A percentile compares a stretch with the other conserved stretches of the same genome.
These are phyloP conservation scores for Colletotrichum paranaense DNA, from an alignment of 2,329 filamentous ascomycete genomes.

Conservation along the genomic window DNA sequence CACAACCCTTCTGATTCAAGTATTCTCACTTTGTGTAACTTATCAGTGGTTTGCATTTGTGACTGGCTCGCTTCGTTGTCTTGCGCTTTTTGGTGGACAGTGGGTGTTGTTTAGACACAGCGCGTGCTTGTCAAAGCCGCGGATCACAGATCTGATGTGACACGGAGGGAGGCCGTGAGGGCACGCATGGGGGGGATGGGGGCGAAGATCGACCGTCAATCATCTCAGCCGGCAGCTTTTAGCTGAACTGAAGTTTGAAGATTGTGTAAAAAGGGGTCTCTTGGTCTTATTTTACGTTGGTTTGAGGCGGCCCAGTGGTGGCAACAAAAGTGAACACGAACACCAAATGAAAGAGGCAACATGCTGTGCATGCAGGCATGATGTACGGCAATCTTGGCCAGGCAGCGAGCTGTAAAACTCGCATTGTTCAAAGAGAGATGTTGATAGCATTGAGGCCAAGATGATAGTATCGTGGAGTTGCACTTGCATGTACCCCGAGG, in stretches of 20 bases:
- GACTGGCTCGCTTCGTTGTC: background rate
- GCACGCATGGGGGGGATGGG: background rate
- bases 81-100: background rate
- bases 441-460: background rate
- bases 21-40: background rate
- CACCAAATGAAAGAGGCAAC: background rate
- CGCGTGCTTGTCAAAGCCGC: background rate
- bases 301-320: background rate
- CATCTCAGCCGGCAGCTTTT: background rate
- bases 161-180: background rate
- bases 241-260: background rate
- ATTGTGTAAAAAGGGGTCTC: background rate
- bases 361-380: background rate
- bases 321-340: constrained; percentile 1
- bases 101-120: background rate
- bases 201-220: constrained; percentile 2
- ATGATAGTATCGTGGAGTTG: background rate
- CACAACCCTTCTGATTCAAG: background rate
- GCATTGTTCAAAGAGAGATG: background rate
- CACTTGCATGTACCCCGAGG: background rate
- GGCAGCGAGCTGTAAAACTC: background rate
- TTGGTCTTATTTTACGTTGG: background rate
- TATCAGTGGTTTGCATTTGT: background rate
- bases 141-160: constrained; percentile 20
- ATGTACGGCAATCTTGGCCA: background rate